Evolutionary conservation across 78 protist genomes (phyloP).

Genomic region (Dictyostelium brefeldianum): DNA sequence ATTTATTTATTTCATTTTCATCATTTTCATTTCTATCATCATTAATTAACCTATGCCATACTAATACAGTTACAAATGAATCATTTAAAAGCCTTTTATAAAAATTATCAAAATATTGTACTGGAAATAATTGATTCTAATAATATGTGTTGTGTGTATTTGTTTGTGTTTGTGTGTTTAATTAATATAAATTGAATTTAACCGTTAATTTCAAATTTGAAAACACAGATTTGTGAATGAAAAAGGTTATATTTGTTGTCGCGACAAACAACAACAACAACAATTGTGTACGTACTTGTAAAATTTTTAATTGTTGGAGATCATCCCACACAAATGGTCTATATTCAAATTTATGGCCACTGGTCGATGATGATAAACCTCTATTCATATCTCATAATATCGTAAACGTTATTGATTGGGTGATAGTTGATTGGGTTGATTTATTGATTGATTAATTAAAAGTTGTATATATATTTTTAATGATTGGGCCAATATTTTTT

Average conservation of each 20-base stretch:
- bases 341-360: neutral
- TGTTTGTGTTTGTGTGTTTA: no score
- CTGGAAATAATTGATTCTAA: slow-evolving; percentile 59
- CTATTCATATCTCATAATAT: neutral
- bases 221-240: neutral
- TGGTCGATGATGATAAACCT: neutral
- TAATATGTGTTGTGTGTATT: no score
- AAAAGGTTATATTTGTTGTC: neutral
- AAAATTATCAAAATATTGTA: slow-evolving; percentile 44
- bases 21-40: no score
- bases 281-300: slow-evolving; percentile 7
- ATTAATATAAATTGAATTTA: neutral
- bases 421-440: no score
- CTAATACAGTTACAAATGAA: slow-evolving; percentile 25
- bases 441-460: no score
- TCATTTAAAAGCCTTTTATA: slow-evolving; percentile 13
- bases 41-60: neutral
- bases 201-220: no score
- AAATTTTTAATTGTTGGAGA: slow-evolving; percentile 2
- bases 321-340: slow-evolving; percentile 39
- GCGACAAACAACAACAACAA: no score
- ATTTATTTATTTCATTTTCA: neutral
- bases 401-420: no score
- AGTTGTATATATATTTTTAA: neutral
- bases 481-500: neutral